phyloP scores from a whole-genome alignment of 2,329 filamentous ascomycete species.

The Penicillium sp. region DNA sequence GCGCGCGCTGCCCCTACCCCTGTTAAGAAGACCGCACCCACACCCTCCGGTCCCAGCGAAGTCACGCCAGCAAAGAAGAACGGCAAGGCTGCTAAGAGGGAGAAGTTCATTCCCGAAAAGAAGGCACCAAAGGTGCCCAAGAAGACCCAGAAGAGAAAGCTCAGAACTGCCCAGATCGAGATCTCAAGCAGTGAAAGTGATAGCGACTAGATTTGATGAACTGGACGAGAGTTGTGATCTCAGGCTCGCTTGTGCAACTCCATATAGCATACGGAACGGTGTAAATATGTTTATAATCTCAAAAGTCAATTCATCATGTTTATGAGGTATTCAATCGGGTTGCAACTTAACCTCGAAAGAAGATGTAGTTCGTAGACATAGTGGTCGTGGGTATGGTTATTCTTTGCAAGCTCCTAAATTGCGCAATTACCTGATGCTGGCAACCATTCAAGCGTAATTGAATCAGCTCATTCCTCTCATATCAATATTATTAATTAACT shows the following conservation, averaged over 20 bases:
- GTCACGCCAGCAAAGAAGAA: slow-evolving; percentile 8
- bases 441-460: background rate
- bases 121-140: slow-evolving; percentile 20
- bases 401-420: background rate
- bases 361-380: background rate
- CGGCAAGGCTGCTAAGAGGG: slow-evolving; percentile 6
- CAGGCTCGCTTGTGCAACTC: slow-evolving; percentile 15
- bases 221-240: slow-evolving; percentile 4
- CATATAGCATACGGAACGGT: slow-evolving; percentile 15
- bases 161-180: slow-evolving; percentile 25
- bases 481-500: background rate
- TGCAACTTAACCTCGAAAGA: background rate
- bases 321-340: background rate
- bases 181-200: slow-evolving; percentile 30
- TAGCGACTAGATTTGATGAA: slow-evolving; percentile 18
- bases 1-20: slow-evolving; percentile 4
- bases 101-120: slow-evolving; percentile 9
- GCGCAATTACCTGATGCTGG: no score
- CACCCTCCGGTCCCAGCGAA: background rate
- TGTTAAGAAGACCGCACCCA: slow-evolving; percentile 5
- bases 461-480: background rate
- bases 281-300: slow-evolving; percentile 10
- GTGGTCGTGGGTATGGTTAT: background rate
- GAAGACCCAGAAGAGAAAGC: slow-evolving; percentile 29
- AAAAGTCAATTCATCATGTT: slow-evolving; percentile 9